Evolutionary conservation across 164 flowering plant species (phyloP).

Genomic region (Stephania yunnanensis): DNA sequence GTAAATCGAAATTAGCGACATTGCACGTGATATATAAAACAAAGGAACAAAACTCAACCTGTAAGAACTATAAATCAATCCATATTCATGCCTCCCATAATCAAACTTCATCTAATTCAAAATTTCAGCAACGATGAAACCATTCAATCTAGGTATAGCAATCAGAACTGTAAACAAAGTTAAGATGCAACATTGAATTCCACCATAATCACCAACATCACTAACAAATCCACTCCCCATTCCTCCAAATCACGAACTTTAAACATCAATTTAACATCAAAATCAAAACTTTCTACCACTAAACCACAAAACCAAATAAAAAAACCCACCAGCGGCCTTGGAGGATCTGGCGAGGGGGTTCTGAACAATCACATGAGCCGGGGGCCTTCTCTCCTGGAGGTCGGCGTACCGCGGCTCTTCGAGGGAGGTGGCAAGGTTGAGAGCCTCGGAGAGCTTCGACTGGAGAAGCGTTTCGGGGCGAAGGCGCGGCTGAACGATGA

Average conservation of each 20-base stretch:
- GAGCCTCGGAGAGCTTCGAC: constrained; percentile 74
- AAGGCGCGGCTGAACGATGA: constrained; percentile 82
- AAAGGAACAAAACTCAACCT: neutral
- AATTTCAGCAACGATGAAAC: too few relatives aligned
- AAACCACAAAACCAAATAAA: neutral
- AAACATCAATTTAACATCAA: neutral
- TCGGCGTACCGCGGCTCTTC: constrained; percentile 72
- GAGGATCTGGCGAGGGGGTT: constrained; percentile 55
- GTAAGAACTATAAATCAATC: neutral
- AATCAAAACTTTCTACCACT: neutral
- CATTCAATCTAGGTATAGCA: neutral
- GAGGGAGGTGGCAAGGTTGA: constrained; percentile 83
- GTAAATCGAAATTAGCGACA: too few relatives aligned
- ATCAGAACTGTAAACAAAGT: neutral
- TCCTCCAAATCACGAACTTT: too few relatives aligned
- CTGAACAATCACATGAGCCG: constrained; percentile 76
- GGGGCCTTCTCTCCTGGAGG: constrained; percentile 41
- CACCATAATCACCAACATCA: too few relatives aligned
- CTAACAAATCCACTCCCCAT: too few relatives aligned
- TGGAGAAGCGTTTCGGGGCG: constrained; percentile 46
- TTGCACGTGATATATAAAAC: neutral
- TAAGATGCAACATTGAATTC: neutral
- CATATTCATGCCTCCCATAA: neutral
- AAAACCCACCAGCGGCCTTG: constrained; percentile 44
- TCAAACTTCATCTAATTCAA: neutral